phyloP scores from a whole-genome alignment of 116 monocot species.

The Iris pallida region DNA sequence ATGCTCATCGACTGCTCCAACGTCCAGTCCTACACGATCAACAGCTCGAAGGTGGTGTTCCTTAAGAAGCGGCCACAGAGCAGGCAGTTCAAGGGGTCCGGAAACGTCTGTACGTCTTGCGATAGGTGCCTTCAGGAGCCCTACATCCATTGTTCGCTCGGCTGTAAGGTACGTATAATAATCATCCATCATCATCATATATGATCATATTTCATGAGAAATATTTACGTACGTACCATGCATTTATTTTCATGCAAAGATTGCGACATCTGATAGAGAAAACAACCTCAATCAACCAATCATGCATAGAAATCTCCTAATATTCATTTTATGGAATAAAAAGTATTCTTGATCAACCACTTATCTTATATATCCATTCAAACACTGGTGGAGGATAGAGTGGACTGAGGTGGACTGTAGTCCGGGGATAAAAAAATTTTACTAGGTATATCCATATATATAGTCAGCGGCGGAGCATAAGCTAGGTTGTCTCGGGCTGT shows the following conservation, averaged over 20 bases:
- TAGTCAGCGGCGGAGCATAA: too few relatives aligned
- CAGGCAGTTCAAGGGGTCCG: constrained; percentile 83
- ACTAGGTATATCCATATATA: too few relatives aligned
- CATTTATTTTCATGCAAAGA: background rate
- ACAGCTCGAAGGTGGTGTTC: constrained; percentile 91
- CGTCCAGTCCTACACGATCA: constrained; percentile 94
- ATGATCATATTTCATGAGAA: background rate
- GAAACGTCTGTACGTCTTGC: constrained; percentile 90
- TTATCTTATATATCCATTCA: too few relatives aligned
- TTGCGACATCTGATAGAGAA: background rate
- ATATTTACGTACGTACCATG: background rate
- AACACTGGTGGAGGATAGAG: too few relatives aligned
- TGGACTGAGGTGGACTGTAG: too few relatives aligned
- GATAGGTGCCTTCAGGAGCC: constrained; percentile 91
- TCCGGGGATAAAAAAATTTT: too few relatives aligned
- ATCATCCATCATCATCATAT: background rate
- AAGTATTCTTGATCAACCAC: too few relatives aligned
- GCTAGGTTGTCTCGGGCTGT: too few relatives aligned
- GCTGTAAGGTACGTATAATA: constrained; percentile 87
- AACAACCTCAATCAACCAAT: too few relatives aligned
- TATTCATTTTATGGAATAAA: too few relatives aligned
- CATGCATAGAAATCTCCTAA: too few relatives aligned
- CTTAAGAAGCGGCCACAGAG: constrained; percentile 90
- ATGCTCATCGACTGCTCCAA: constrained; percentile 89
- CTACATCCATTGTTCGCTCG: constrained; percentile 88